Percentiles rank a stretch among this genome's conserved stretches.
phyloP scores from a whole-genome alignment of 2,329 filamentous ascomycete species.

The Fusarium redolens region DNA sequence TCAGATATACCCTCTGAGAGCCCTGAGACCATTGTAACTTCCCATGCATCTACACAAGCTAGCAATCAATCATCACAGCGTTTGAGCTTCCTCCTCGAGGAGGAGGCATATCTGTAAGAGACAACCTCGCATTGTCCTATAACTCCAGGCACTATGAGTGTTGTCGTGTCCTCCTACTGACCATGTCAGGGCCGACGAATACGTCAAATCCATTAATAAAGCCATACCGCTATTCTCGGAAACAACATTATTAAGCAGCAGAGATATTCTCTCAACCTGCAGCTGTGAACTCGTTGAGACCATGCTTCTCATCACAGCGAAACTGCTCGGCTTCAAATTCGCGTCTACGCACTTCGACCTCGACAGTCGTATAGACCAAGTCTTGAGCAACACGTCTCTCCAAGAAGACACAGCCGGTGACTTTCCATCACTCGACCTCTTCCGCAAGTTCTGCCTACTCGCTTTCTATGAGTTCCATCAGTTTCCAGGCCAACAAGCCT shows the following conservation, averaged over 20 bases:
- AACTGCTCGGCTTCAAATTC: not conserved
- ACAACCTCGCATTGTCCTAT: accelerated
- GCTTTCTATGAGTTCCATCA: not conserved
- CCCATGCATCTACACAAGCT: not conserved
- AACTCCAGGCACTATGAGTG: accelerated
- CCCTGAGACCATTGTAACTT: not conserved
- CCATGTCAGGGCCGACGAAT: not conserved
- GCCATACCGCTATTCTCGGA: not conserved
- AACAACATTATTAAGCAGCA: accelerated
- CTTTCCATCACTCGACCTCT: not conserved
- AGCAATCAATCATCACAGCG: not conserved
- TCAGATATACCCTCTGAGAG: not conserved
- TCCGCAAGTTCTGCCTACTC: not conserved
- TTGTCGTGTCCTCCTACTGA: not conserved
- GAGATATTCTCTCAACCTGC: not conserved
- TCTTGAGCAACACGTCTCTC: not conserved
- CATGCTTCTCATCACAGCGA: not conserved
- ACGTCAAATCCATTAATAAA: not conserved
- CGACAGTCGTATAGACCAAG: not conserved
- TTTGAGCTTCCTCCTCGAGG: not conserved
- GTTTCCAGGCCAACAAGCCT: not conserved
- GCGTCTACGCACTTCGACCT: not conserved
- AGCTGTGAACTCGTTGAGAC: not conserved
- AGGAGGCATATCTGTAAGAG: not conserved
- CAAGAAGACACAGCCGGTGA: not conserved